A percentile compares a stretch with the other conserved stretches of the same genome.
phyloP scores from a whole-genome alignment of 176 grass and related monocot genomes.

The Bothriochloa decipiens region DNA sequence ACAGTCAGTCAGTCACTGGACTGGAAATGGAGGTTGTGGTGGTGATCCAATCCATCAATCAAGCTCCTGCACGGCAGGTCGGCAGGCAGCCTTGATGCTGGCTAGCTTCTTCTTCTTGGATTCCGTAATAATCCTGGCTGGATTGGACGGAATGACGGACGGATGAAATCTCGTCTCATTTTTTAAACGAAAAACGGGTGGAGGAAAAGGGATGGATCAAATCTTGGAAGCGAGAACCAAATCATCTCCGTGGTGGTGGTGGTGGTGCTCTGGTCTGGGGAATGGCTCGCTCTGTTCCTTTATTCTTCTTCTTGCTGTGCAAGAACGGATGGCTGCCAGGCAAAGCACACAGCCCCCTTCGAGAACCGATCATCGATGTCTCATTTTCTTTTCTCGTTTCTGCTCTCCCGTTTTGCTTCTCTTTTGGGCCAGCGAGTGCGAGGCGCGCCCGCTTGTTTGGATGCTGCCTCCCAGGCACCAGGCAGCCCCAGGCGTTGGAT shows the following conservation, averaged over 20 bases:
- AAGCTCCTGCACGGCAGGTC: not conserved
- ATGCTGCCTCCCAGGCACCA: too few species aligned
- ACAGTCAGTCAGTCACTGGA: not conserved
- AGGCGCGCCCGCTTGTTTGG: slow-evolving; percentile 11
- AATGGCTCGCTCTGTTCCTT: slow-evolving; percentile 36
- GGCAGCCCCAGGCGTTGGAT: too few species aligned
- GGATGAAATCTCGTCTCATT: slow-evolving; percentile 33
- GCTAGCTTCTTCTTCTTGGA: slow-evolving; percentile 48
- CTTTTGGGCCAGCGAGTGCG: not conserved
- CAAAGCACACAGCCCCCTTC: not conserved
- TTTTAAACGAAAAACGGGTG: not conserved
- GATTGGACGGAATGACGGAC: slow-evolving; percentile 33
- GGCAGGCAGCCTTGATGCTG: not conserved
- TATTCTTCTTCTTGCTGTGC: slow-evolving; percentile 10
- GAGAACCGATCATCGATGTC: not conserved
- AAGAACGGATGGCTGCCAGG: slow-evolving; percentile 40
- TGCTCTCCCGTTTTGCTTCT: slow-evolving; percentile 21
- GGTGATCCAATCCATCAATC: slow-evolving; percentile 34
- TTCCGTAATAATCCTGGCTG: slow-evolving; percentile 11
- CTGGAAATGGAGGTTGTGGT: not conserved
- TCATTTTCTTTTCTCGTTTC: not conserved
- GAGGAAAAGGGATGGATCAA: not conserved
- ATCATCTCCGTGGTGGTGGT: slow-evolving; percentile 3
- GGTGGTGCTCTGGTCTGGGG: not conserved
- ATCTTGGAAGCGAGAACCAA: slow-evolving; percentile 39